Evolutionary conservation across 768 basidiomycete genomes (phyloP), one percentile per base, ranked within the genome.

Genomic region (Mycena sanguinolenta): DNA sequence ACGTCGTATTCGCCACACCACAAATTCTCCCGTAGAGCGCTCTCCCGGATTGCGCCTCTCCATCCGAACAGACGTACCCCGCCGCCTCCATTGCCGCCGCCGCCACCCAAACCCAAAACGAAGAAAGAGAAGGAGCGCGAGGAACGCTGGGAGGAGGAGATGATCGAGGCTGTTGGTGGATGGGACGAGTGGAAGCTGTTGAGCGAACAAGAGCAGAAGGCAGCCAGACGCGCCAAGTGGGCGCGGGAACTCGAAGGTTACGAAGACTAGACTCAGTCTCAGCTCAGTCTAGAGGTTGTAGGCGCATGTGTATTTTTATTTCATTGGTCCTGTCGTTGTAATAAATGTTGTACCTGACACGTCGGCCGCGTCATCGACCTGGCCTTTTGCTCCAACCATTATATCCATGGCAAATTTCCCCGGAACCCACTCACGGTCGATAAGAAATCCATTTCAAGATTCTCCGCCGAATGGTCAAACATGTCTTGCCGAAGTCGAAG

Each of bases 111-210:
- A 71, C 92, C 90, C 81, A 95, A 95, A 83, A 90, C 89, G 60
- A 94, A 94, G 84, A 95, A 94, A 77, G 89, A 93, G 79, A 79
- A 92, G 27, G 88, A 90, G 75, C 80, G 87, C 75, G 93, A 95
- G 79, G 93, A 95, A 78, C 87, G 86, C 75, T 94, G 94, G 87
- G 93, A 94, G 76, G 89, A 92, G 78, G 93, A 95, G 80, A 79
- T 95, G 66, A 84, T 91, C 28, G 93, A 95, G 71, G 89, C 84
- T 50, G 82, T 92, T 4, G 92, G 92, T 14, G 93, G 92, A 21
- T 88, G 92, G 81, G 85, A 85, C 38, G 85, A 83, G 39, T 89
- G 87, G 87, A 82, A 83, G 39, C 80, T 79, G 25, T 79, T 88
- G 80, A 80, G 78, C 36, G 86, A 87, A 77, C 80, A 79, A 58